Evolutionary conservation across 2,329 filamentous ascomycete species (phyloP).

Genomic region (Neodidymelliopsis sp.): DNA sequence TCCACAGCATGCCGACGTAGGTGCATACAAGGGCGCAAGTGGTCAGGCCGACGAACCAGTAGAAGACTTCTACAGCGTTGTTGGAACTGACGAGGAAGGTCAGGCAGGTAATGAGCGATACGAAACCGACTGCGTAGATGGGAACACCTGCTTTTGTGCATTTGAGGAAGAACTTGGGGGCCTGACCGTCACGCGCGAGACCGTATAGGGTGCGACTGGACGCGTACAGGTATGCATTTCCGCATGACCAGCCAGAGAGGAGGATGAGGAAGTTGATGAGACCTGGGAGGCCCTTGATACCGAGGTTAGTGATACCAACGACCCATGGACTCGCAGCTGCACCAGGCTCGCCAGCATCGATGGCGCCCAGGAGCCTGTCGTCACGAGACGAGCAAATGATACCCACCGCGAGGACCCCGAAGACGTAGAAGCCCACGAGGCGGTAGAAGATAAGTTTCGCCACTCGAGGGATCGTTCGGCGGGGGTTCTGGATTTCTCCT

Average conservation of each 20-base stretch:
- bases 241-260: slow-evolving; percentile 68
- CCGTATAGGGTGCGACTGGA: slow-evolving; percentile 62
- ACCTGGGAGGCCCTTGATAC: slow-evolving; percentile 65
- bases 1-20: slow-evolving; percentile 20
- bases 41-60: slow-evolving; percentile 75
- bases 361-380: slow-evolving; percentile 33
- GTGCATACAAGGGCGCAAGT: slow-evolving; percentile 20
- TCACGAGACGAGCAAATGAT: slow-evolving; percentile 66
- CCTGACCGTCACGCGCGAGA: slow-evolving; percentile 69
- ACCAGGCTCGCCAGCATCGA: slow-evolving; percentile 62
- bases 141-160: slow-evolving; percentile 68
- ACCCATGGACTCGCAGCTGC: slow-evolving; percentile 62
- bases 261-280: slow-evolving; percentile 74
- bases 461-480: slow-evolving; percentile 66
- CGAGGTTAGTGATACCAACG: slow-evolving; percentile 58
- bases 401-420: slow-evolving; percentile 65
- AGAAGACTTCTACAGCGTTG: slow-evolving; percentile 60
- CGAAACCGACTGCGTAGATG: slow-evolving; percentile 55
- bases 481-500: slow-evolving; percentile 65
- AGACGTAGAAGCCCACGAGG: slow-evolving; percentile 68
- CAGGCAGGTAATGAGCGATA: slow-evolving; percentile 55
- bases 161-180: slow-evolving; percentile 66
- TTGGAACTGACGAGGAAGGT: slow-evolving; percentile 57
- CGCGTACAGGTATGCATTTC: slow-evolving; percentile 63
- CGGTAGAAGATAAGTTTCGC: slow-evolving; percentile 68